These are phyloP conservation scores for Grosmannia serpens DNA, from an alignment of 2,329 filamentous ascomycete genomes.

Conservation along the genomic window DNA sequence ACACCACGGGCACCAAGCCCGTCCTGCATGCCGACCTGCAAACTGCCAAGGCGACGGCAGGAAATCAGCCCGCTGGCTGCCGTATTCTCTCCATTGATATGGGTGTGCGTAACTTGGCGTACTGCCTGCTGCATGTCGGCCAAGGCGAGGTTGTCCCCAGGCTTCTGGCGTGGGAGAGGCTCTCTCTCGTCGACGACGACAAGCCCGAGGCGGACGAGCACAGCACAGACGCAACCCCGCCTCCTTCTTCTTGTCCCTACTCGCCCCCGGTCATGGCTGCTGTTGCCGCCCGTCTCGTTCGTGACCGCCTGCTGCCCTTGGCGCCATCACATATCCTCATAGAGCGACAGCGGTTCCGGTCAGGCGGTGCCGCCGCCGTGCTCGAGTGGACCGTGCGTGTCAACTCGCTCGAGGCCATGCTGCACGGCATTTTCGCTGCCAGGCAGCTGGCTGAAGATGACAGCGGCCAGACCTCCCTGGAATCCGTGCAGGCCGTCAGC, in stretches of 20 bases:
- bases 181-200: conserved; percentile 11
- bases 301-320: conserved; percentile 29
- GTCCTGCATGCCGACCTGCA: conserved; percentile 35
- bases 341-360: conserved; percentile 49
- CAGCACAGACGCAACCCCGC: background rate
- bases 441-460: conserved; percentile 32
- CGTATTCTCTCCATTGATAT: conserved; percentile 71
- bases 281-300: conserved; percentile 21
- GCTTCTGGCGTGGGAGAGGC: conserved; percentile 16
- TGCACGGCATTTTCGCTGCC: conserved; percentile 57
- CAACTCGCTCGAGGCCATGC: conserved; percentile 71
- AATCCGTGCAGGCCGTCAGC: conserved; percentile 33
- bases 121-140: conserved; percentile 41
- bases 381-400: conserved; percentile 76
- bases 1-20: conserved; percentile 39
- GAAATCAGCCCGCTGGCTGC: conserved; percentile 8
- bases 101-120: conserved; percentile 73
- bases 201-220: background rate
- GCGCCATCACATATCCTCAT: conserved; percentile 61
- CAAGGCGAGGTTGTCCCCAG: conserved; percentile 1
- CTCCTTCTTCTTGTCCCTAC: conserved; percentile 13
- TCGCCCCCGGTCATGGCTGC: conserved; percentile 23
- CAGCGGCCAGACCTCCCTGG: background rate
- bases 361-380: conserved; percentile 50
- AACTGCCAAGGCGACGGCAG: conserved; percentile 18